Evolutionary conservation across 192 early-diverging fungal genomes (phyloP).

Genomic region (Rhizophagus prolifer): DNA sequence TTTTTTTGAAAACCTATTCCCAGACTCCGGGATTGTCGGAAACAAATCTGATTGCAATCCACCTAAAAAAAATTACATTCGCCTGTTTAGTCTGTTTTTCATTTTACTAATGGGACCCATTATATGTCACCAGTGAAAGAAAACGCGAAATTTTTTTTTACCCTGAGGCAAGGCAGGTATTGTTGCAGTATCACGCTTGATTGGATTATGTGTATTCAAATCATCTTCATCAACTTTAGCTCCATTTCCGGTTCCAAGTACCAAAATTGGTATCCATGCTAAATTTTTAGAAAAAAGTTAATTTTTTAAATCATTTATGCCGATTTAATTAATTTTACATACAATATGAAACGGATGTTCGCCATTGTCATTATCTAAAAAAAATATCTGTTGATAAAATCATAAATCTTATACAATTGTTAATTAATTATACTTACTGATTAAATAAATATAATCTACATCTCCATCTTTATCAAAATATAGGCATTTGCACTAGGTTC

Average conservation of each 20-base stretch:
- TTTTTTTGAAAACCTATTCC: too few relatives aligned
- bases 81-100: slow-evolving; percentile 30
- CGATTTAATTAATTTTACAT: slow-evolving; percentile 29
- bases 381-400: slow-evolving; percentile 24
- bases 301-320: slow-evolving; percentile 23
- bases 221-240: slow-evolving; percentile 38
- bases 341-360: slow-evolving; percentile 46
- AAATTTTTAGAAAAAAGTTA: slow-evolving; percentile 33
- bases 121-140: slow-evolving; percentile 22
- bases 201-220: slow-evolving; percentile 41
- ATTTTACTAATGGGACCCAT: slow-evolving; percentile 20
- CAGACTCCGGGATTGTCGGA: slow-evolving; percentile 51
- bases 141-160: slow-evolving; percentile 34
- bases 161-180: slow-evolving; percentile 30
- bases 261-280: slow-evolving; percentile 51
- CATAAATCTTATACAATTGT: slow-evolving; percentile 29
- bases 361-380: slow-evolving; percentile 10
- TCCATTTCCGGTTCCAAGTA: slow-evolving; percentile 45
- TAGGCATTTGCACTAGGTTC: slow-evolving; percentile 35
- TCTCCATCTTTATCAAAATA: slow-evolving; percentile 38
- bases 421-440: slow-evolving; percentile 32
- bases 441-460: slow-evolving; percentile 35
- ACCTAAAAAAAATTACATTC: slow-evolving; percentile 36
- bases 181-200: slow-evolving; percentile 44
- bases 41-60: slow-evolving; percentile 42